phyloP scores from a whole-genome alignment of 1,139 yeast genomes.

The Spathaspora sp. region DNA sequence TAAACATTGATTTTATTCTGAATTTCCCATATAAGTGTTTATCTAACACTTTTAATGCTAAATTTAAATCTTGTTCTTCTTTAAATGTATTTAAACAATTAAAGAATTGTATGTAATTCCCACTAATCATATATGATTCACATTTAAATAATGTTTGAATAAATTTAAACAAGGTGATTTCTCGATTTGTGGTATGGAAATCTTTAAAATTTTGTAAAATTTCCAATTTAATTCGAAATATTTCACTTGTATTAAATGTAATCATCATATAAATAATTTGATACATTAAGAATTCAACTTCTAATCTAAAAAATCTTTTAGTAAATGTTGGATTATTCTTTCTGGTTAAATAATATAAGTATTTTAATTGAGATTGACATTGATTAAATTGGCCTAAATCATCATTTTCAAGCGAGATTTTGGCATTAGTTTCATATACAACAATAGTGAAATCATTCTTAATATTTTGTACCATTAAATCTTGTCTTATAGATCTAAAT shows the following conservation, averaged over 20 bases:
- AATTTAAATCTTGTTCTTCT: slow-evolving; percentile 15
- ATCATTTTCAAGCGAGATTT: slow-evolving; percentile 76
- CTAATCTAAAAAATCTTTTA: slow-evolving; percentile 20
- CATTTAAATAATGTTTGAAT: slow-evolving; percentile 26
- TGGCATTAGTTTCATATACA: slow-evolving; percentile 85
- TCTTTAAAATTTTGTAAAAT: slow-evolving; percentile 12
- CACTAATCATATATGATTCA: slow-evolving; percentile 23
- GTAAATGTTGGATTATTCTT: slow-evolving; percentile 11
- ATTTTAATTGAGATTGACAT: slow-evolving; percentile 79
- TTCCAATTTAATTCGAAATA: slow-evolving; percentile 34
- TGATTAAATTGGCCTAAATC: slow-evolving; percentile 96
- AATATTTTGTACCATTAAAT: slow-evolving; percentile 87
- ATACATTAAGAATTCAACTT: slow-evolving; percentile 70
- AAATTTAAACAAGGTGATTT: slow-evolving; percentile 19
- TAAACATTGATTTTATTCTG: slow-evolving; percentile 58
- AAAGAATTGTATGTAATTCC: slow-evolving; percentile 58
- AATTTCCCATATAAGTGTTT: slow-evolving; percentile 53
- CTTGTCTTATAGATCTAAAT: slow-evolving; percentile 88
- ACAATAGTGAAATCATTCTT: slow-evolving; percentile 72
- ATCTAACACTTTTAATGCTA: slow-evolving; percentile 30
- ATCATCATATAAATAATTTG: slow-evolving; percentile 75
- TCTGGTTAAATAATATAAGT: slow-evolving; percentile 47
- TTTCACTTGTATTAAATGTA: slow-evolving; percentile 64
- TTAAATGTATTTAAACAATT: slow-evolving; percentile 30
- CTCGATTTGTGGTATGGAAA: slow-evolving; percentile 22